phyloP scores from a whole-genome alignment of 2,329 filamentous ascomycete species.

The Aureobasidium leucospermi region DNA sequence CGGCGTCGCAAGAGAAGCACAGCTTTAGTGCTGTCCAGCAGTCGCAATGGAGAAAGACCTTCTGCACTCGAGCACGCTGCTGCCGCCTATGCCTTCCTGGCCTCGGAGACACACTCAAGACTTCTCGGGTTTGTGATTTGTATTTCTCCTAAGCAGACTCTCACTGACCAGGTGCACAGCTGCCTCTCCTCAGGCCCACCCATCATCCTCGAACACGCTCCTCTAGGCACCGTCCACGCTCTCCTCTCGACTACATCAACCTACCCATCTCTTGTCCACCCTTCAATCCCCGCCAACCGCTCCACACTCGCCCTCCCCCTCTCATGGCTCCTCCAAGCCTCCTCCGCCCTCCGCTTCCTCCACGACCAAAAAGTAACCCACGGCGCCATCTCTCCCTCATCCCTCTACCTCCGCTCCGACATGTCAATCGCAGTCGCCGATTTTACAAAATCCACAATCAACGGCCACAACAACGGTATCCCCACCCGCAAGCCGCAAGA shows the following conservation, averaged over 20 bases:
- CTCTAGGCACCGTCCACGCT: conserved; percentile 60
- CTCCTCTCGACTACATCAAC: background rate
- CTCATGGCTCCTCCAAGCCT: conserved; percentile 8
- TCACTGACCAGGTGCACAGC: background rate
- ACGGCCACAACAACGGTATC: background rate
- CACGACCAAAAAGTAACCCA: conserved; percentile 10
- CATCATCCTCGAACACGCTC: conserved; percentile 55
- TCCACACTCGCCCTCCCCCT: background rate
- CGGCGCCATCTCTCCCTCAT: background rate
- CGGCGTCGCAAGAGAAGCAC: background rate
- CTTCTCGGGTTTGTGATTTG: background rate
- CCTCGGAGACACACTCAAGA: background rate
- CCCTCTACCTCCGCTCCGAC: background rate
- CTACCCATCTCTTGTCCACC: background rate
- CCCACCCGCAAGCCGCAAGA: background rate
- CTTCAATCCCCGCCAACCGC: background rate
- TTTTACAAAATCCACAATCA: conserved; percentile 2
- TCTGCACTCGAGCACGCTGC: conserved; percentile 1
- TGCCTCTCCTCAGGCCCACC: conserved; percentile 55
- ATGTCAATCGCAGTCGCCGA: conserved; percentile 2
- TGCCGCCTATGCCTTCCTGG: background rate
- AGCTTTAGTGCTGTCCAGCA: background rate
- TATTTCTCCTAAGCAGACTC: background rate
- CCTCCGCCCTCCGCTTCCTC: conserved; percentile 9
- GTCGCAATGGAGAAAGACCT: background rate